Evolutionary conservation across 1,284 basidiomycete genomes (phyloP), one percentile per base, ranked within the genome.

Genomic region (Malassezia globosa): DNA sequence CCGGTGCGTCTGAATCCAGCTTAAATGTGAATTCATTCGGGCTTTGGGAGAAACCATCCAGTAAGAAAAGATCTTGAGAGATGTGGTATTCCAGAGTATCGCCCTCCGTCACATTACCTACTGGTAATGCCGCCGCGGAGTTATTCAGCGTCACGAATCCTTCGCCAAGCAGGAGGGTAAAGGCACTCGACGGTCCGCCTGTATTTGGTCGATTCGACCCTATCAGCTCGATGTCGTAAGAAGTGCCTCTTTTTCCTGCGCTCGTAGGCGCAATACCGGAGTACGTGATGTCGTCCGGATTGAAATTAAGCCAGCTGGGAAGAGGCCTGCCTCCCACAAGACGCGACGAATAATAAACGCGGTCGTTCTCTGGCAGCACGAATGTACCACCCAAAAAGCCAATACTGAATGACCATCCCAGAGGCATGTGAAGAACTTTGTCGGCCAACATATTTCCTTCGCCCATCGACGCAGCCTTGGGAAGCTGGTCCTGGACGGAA

Each of bases 331-430:
- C 82, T 57, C 87, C 80, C 0, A 75, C 74, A 55, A 80, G 78
- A 23, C 78, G 75, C 7, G 82, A 81, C 6, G 78, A 77, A 63
- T 87, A 89, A 69, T 75, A 85, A 13, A 90, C 72, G 22, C 55
- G 49, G 42, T 66, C 55, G 33, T 61, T 57, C 21, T 59, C 42
- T 5, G 73, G 64, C 26, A 77, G 74, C 1, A 65, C 64, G 68
- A 82, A 85, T 1, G 85, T 88, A 42, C 79, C 75, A 52, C 79
- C 76, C 35, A 81, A 74, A 61, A 94, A 81, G 8, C 89, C 90
- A 49, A 95, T 78, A 61, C 85, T 88, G 73, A 92, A 95, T 0
- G 85, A 87, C 87, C 88, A 94, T 24, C 76, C 74, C 2, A 80
- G 79, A 1, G 87, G 88, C 7, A 92, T 78, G 37, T 87, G 77